Base-by-base conservation (phyloP, 2,329 filamentous ascomycete species). In the Podosphaera leucotricha region DNA sequence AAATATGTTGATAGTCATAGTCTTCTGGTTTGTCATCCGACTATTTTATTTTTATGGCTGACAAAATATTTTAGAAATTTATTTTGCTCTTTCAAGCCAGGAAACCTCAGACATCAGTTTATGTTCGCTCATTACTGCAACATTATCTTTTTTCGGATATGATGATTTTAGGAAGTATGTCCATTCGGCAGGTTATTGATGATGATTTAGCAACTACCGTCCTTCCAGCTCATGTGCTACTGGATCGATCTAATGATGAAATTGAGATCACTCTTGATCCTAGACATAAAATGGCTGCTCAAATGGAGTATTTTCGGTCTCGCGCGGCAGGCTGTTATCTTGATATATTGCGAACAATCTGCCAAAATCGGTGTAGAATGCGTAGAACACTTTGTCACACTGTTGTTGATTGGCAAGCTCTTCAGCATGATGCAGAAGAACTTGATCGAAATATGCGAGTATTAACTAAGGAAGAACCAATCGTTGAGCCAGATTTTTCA, bases 341-440 rank as follows among this genome's bases (percentile, higher is more conserved):
- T 16, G 86, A 94, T 51, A 70, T 92, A 15, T 77, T 90, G 54
- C 75, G 85, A 41, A 79, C 81, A 6, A 67, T 90, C 16, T 92
- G 85, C 54, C 82, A 95, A 57, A 98, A 95, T 56, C 70, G 85
- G 43, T 92, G 84, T 56, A 78, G 90, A 2, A 75, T 92, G 37
- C 75, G 90, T n/a, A 74, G 90, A 30, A 85, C 79, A n/a, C 68
- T 98, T 7, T 85, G 77, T 48, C 87, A 95, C 57, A 72, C 78
- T 13, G 74, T 93, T 30, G 64, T 75, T 2, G 80, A 87, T 47
- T 92, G 85, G 77, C 85, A 94, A 54, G 70, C 72, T 43, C 66
- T 95, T 2, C 85, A 94, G 60, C 66, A 72, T 7, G 83, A 92
- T 54, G 80, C 80, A 5, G 81, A 87, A 57, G 75, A 82, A 48